These are phyloP conservation scores for Curvularia lunata DNA, from an alignment of 2,329 filamentous ascomycete species.

Conservation along the genomic window DNA sequence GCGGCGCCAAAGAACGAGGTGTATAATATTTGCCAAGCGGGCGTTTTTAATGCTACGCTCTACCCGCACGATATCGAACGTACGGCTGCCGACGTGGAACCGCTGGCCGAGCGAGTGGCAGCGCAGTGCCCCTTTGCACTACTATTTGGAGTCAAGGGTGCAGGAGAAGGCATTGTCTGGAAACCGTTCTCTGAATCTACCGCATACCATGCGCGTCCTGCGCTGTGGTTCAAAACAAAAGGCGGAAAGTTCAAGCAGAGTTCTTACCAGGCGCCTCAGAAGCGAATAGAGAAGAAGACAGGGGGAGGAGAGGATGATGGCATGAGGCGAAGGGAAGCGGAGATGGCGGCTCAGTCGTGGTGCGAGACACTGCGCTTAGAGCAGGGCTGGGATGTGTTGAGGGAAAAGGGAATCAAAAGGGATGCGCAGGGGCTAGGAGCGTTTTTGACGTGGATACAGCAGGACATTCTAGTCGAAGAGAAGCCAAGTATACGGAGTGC, in stretches of 20 bases:
- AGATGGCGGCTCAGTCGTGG: neutral
- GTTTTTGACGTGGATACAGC: neutral
- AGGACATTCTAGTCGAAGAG: neutral
- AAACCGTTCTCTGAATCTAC: neutral
- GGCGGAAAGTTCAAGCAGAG: neutral
- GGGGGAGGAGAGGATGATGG: neutral
- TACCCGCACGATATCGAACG: neutral
- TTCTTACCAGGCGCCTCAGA: neutral
- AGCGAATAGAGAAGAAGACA: neutral
- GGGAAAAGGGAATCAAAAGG: slow-evolving; percentile 17
- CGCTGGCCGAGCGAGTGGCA: neutral
- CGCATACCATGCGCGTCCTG: neutral
- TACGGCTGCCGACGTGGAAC: neutral
- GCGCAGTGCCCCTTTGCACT: neutral
- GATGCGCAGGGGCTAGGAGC: neutral
- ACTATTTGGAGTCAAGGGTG: neutral
- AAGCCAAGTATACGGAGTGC: neutral
- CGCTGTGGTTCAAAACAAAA: neutral
- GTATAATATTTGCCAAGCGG: neutral
- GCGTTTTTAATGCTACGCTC: neutral
- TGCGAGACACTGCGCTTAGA: slow-evolving; percentile 21
- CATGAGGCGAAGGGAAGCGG: neutral
- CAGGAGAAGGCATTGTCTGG: neutral
- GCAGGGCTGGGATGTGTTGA: slow-evolving; percentile 36
- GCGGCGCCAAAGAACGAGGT: neutral